Base-by-base conservation (phyloP, 805 yeast species). In the Kodamaea sagamina region DNA sequence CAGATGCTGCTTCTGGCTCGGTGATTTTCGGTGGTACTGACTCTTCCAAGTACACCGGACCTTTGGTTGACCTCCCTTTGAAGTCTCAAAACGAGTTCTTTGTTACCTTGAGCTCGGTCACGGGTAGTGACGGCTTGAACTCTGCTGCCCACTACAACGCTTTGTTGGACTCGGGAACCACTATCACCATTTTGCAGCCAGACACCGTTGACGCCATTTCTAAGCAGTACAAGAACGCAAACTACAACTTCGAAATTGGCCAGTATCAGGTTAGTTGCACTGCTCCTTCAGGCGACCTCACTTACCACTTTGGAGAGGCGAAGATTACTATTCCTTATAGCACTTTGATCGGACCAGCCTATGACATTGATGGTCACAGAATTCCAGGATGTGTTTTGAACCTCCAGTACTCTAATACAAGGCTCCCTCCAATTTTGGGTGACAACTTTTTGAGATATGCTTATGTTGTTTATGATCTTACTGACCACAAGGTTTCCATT, bases 381-480 rank as follows among this genome's bases (percentile, higher is more conserved):
- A 28, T 38, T 12, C 28, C 35, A 3, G 34, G 34, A 4, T 38
- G 41, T 29, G 21, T 28, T 26, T 21, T 38, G 12, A 21, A 39
- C 28, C 10, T 39, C n/a, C 7, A 6, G 4, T 16, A 26, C 25
- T n/a, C n/a, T n/a, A n/a, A n/a, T n/a, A 15, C 32, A 13, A n/a
- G n/a, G n/a, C n/a, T n/a, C n/a, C n/a, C 40, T 15, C 17, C 36
- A 11, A 50, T 55, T 25, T 51, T 60, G 43, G 65, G 65, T 9
- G 65, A 58, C 44, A 57, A 55, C 51, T 59, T 61, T 47, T 53
- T 61, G 39, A 53, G 61, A 28, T 47, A 42, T 26, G 59, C 59
- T 12, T 61, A 61, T 47, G 38, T 56, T 4, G 65, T 61, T 15
- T 61, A 51, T 41, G 51, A 61, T 39, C 50, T 60, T 36, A 59